Evolutionary conservation across 1,284 basidiomycete genomes (phyloP), one percentile per base, ranked within the genome.

Genomic region (Phylloboletellus chloephorus): DNA sequence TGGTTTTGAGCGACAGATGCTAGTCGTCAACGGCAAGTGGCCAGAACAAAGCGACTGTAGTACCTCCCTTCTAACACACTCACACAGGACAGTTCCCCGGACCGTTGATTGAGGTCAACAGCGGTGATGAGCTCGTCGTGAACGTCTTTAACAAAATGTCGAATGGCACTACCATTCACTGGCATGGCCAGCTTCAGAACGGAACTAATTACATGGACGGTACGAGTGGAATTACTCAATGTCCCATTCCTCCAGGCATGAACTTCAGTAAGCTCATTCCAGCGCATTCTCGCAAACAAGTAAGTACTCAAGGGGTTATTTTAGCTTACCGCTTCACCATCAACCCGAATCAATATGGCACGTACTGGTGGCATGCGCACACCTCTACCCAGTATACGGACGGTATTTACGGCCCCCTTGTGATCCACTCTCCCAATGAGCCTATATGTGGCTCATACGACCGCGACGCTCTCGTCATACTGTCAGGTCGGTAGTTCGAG

Each of bases 201-300:
- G 60, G 60, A 13, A 60, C 62, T 8, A 60, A 63, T 32, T 63
- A 62, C 31, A 64, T 64, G 62, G 58, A 60, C 22, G 58, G 58
- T 9, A 63, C 58, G 4, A 64, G 22, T 16, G 58, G 61, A 11
- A 41, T 60, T 11, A 60, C 58, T n/a, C 58, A 63, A 31, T 63
- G 58, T 41, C 59, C 58, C 32, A 60, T 60, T 30, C 57, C 58
- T 24, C 58, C 58, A 13, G 58, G 61, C 30, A 58, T 46, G 58
- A 64, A 64, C 38, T 60, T 61, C 24, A 60, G 58, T 60, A 33
- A 49, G 60, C 15, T 9, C 3, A 4, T 39, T 28, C 26, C 24
- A 8, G 3, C 22, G 2, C 24, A 4, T 12, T 24, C 16, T 11
- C 19, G 20, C 12, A 25, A 12, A 7, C 8, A 15, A 15, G n/a